Evolutionary conservation across 1,284 basidiomycete genomes (phyloP), one percentile per base, ranked within the genome.

Genomic region (Cutaneotrichosporon arboriforme): DNA sequence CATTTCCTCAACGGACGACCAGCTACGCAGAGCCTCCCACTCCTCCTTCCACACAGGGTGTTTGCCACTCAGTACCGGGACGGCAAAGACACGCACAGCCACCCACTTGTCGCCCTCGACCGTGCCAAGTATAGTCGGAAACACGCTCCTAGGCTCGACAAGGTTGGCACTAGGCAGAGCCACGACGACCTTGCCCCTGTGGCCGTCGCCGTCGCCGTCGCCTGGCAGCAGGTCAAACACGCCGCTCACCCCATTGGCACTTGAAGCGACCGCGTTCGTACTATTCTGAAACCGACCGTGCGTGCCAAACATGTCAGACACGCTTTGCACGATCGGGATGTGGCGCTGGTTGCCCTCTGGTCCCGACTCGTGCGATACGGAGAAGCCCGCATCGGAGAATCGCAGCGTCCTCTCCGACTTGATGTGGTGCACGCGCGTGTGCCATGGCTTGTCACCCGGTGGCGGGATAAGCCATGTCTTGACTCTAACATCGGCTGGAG

Each of bases 91-190:
- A 4, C 76, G 83, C 7, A 82, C 82, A 31, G 81, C 78, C 20
- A 84, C 68, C 83, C 83, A 84, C 23, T 76, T 68, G 55, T 80
- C 77, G 18, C 65, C 63, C 1, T 74, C 62, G 53, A 83, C 78
- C 36, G 79, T 75, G 10, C 77, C 81, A 53, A 81, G 60, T n/a
- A 86, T 76, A 20, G 81, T 83, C 8, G 85, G 85, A 50, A 86
- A 68, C 5, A 85, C 80, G 15, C 84, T 82, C n/a, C 86, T 76
- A 4, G 84, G 77, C 14, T 81, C 80, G 57, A 86, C 80, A 59
- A 86, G 63, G 67, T 85, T 87, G 31, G 84, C 80, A 69, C 86
- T 86, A 36, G 84, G 81, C 67, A 86, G 84, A 20, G 80, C 54
- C 34, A 60, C 57, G 13, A 63, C 55, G 3, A 67, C 56, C 26